Evolutionary conservation across 352 stramenopile species (phyloP).

Genomic region (Globisporangium cystogenes): DNA sequence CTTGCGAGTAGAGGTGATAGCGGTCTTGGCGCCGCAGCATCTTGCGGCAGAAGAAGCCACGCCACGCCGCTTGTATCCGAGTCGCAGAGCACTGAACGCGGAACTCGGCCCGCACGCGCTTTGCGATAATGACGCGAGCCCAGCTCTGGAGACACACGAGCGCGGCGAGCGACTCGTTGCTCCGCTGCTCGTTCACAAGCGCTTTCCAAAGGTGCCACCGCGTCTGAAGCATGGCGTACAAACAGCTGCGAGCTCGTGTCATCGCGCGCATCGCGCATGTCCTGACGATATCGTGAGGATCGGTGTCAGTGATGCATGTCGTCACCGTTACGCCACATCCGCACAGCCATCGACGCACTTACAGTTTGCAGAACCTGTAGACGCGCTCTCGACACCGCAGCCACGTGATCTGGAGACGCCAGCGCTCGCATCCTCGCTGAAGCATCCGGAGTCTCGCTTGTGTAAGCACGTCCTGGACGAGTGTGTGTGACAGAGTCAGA

Average conservation of each 20-base stretch:
- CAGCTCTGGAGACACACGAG: conserved; percentile 51
- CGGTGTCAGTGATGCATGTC: background rate
- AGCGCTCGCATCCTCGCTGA: conserved; percentile 19
- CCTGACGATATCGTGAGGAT: conserved; percentile 15
- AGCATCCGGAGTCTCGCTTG: background rate
- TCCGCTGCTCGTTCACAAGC: conserved; percentile 14
- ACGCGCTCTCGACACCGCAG: conserved; percentile 20
- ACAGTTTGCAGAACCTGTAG: conserved; percentile 45
- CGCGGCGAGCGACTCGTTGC: conserved; percentile 39
- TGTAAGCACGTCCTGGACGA: conserved; percentile 15
- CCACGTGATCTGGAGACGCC: conserved; percentile 17
- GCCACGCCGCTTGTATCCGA: conserved; percentile 38
- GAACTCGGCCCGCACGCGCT: conserved; percentile 14
- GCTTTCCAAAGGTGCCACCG: conserved; percentile 32
- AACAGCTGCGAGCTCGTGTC: conserved; percentile 19
- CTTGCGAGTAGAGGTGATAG: conserved; percentile 28
- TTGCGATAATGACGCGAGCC: conserved; percentile 24
- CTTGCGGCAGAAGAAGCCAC: conserved; percentile 40
- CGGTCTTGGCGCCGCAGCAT: conserved; percentile 29
- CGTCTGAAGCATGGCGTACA: conserved; percentile 18
- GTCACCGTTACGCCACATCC: too few relatives aligned
- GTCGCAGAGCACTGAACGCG: conserved; percentile 24
- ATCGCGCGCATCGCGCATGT: conserved; percentile 43
- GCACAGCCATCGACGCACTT: background rate
- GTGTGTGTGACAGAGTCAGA: background rate